phyloP scores from a whole-genome alignment of 2,329 filamentous ascomycete genomes.

The Neocatenulostroma microsporum region DNA sequence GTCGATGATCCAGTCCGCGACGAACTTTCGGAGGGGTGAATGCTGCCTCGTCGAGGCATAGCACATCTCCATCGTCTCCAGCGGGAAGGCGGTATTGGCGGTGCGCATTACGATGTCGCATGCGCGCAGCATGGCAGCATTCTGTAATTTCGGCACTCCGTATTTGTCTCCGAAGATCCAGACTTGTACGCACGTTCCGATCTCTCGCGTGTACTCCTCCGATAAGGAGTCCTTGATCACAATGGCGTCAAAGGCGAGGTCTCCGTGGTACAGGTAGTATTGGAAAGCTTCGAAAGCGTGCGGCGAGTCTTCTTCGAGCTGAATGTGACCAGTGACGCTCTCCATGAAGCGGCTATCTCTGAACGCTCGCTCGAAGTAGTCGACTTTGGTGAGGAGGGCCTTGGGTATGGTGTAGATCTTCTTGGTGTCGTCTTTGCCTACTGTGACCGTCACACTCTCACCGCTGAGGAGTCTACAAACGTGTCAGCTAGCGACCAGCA shows the following conservation, averaged over 20 bases:
- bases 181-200: constrained; percentile 5
- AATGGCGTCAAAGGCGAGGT: too few species aligned
- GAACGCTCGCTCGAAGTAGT: too few species aligned
- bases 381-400: too few species aligned
- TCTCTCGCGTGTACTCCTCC: too few species aligned
- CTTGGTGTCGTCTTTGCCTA: too few species aligned
- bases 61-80: neutral
- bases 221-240: neutral
- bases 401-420: too few species aligned
- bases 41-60: neutral
- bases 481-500: too few species aligned
- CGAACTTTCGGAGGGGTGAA: neutral
- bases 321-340: neutral
- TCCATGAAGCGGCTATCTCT: too few species aligned
- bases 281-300: neutral
- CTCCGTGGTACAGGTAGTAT: neutral
- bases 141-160: constrained; percentile 6
- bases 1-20: neutral
- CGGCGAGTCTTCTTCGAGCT: neutral
- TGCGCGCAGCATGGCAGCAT: constrained; percentile 4
- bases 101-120: too few species aligned
- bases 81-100: too few species aligned
- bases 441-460: too few species aligned
- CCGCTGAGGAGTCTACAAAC: too few species aligned
- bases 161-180: constrained; percentile 10